Base-by-base conservation (phyloP, 352 stramenopile species). In the Globisporangium nagaii region DNA sequence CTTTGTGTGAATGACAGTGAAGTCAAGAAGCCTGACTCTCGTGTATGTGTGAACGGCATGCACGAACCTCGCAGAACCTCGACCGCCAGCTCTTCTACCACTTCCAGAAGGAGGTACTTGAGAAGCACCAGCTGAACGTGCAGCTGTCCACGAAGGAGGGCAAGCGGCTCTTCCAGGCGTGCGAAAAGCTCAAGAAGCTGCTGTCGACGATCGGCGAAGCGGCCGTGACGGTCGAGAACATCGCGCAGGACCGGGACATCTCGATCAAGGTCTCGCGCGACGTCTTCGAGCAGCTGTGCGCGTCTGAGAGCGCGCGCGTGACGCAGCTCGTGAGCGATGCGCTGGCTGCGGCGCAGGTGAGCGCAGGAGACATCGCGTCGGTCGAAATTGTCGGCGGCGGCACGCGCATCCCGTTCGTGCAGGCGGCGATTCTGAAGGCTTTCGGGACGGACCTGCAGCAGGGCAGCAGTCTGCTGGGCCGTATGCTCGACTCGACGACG, bases 331-430 rank as follows among this genome's bases (percentile, higher is more conserved):
- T 93, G 17, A 59, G 63, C 13, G 61, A 57, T 30, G 67, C 80
- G 17, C 55, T 96, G 13, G 61, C 71, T 1, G 50, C 75, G 17
- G 72, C 84, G 0, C 62, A 75, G 19, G 60, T 86, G 13, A 10
- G 61, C 7, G 65, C 63, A 46, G 57, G 62, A 36, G 64, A 74
- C 7, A 79, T 86, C 43, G 63, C 63, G 41, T 96, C 71, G 27
- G 74, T 93, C 17, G 84, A 98, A 66, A 93, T 98, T 56, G 76
- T 97, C 2, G 93, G 93, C 30, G 93, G 93, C 37, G 88, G 86
- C 7, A 93, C 84, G 27, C 89, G 91, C 37, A 93, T 96, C 37
- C 84, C 84, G 46, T 83, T 90, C 49, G 75, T 98, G 19, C 84
- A 91, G 53, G 63, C 74, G 8, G 75, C 81, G 27, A 90, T 93